Conservation (phyloP, 2,329 filamentous ascomycete genomes). For the Coniochaeta sp. region DNA sequence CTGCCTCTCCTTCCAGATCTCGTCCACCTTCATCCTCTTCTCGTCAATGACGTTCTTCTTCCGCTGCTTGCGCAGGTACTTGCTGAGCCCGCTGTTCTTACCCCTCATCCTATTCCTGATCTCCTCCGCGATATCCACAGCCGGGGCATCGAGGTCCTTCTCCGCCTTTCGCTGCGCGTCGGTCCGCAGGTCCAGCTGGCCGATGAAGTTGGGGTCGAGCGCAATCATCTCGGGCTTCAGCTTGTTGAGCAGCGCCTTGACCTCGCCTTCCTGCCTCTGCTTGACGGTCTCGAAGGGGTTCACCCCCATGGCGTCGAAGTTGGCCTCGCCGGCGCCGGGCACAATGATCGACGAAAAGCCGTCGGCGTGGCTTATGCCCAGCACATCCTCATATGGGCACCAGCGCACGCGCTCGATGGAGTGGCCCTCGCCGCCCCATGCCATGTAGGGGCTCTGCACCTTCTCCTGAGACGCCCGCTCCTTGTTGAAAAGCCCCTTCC, state of each 20-base stretch:
- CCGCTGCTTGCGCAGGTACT: conserved; percentile 86
- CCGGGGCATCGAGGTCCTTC: conserved; percentile 69
- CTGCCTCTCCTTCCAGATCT: conserved; percentile 67
- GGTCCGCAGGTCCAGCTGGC: conserved; percentile 75
- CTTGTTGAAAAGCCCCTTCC: conserved; percentile 83
- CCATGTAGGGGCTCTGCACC: conserved; percentile 83
- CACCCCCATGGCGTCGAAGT: conserved; percentile 86
- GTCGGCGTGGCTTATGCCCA: conserved; percentile 75
- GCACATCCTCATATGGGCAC: conserved; percentile 92
- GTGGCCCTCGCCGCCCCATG: conserved; percentile 82
- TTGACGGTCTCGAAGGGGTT: conserved; percentile 94
- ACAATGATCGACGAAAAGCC: conserved; percentile 92
- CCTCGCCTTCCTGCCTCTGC: conserved; percentile 88
- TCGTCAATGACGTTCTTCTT: conserved; percentile 95
- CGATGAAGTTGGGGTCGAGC: conserved; percentile 85
- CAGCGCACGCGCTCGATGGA: conserved; percentile 75
- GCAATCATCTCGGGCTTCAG: conserved; percentile 96
- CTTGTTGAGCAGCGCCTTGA: conserved; percentile 87
- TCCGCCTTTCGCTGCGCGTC: conserved; percentile 72
- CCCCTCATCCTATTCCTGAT: conserved; percentile 75
- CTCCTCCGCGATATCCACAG: conserved; percentile 49
- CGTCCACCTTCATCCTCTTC: conserved; percentile 79
- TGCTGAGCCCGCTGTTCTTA: conserved; percentile 81
- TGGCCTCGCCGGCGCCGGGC: conserved; percentile 92
- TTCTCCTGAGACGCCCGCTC: conserved; percentile 65